Conservation (phyloP, 1,284 basidiomycete genomes). For the Lentinula novae-zelandiae region DNA sequence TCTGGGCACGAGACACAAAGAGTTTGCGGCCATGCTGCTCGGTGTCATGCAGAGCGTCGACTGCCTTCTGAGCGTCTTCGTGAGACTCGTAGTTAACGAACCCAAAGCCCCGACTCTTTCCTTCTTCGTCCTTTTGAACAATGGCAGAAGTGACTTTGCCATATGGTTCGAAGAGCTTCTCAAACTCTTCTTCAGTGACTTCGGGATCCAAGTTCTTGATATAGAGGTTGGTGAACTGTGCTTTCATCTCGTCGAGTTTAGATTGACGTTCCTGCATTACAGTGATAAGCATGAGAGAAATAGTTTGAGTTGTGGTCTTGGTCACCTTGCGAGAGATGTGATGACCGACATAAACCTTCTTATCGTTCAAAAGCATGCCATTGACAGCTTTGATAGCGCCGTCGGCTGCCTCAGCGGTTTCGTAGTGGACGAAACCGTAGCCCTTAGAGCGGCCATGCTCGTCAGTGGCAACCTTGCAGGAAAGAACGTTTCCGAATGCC, state of each 20-base stretch:
- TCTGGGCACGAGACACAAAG: conserved; percentile 96
- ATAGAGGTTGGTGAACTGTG: conserved; percentile 98
- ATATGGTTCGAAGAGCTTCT: conserved; percentile 76
- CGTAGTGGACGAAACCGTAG: conserved; percentile 99
- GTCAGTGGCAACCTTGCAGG: conserved; percentile 98
- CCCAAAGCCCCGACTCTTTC: conserved; percentile 95
- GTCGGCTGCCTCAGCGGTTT: conserved; percentile 95
- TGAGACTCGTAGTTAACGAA: conserved; percentile 97
- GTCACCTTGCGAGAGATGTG: conserved; percentile 95
- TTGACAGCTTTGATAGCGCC: conserved; percentile 98
- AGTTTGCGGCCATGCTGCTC: conserved; percentile 90
- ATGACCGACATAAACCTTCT: conserved; percentile 98
- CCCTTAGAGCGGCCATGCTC: conserved; percentile 91
- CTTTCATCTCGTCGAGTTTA: conserved; percentile 96
- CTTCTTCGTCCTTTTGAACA: conserved; percentile 79
- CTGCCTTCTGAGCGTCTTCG: conserved; percentile 89
- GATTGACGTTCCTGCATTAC: conserved; percentile 82
- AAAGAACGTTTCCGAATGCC: conserved; percentile 97
- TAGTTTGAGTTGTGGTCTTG: conserved; percentile 6
- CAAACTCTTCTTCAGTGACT: conserved; percentile 86
- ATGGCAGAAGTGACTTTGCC: conserved; percentile 90
- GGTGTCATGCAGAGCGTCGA: conserved; percentile 86
- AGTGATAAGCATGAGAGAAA: neutral
- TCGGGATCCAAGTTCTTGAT: conserved; percentile 95
- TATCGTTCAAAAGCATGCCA: conserved; percentile 99